Base-by-base conservation (phyloP, 225 moss, liverwort and hornwort genomes). In the Bryum argenteum region DNA sequence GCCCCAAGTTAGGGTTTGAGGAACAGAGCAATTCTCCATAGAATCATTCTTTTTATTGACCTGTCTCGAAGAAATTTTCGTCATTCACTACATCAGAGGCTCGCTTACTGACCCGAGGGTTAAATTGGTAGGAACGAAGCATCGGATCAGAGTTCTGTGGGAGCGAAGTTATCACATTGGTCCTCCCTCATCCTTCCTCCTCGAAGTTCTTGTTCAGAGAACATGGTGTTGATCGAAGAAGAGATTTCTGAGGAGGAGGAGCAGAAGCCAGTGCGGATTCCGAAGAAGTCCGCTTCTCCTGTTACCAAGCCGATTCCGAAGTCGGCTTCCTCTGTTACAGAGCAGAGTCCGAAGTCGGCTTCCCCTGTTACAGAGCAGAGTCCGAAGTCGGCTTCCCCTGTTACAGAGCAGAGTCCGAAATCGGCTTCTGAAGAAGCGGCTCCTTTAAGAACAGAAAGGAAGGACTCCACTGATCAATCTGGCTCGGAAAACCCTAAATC, bases 151-250 rank as follows among this genome's bases (percentile, higher is more conserved):
- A 33, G 33, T 33, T 33, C 33, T 33, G 33, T 33, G 33, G 33
- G 33, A 33, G 33, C 33, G 5, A 33, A 33, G 33, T 33, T 33
- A 6, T 3, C 3, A 33, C 33, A 33, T 33, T 26, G 26, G 4
- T 4, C 5, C 33, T 33, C 7, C 7, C 33, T 33, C 33, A 33
- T 33, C 33, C 33, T 33, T 8, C 39, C 5, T 53, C 62, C 63
- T 58, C 75, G 71, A 63, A 66, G 54, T 52, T 67, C 33, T 52
- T 63, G 55, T 33, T 54, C 15, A 65, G 69, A 54, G 61, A 82
- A 16, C 51, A 86, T 86, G 83, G 83, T 83, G 72, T 16, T 70
- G 64, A 83, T 86, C 56, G 75, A 80, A 75, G 86, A 80, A 50
- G 75, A 86, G 14, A 43, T 53, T 75, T 54, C 72, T 42, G 65